Conservation (phyloP, 2,329 filamentous ascomycete species). For the Ophiostoma ips region DNA sequence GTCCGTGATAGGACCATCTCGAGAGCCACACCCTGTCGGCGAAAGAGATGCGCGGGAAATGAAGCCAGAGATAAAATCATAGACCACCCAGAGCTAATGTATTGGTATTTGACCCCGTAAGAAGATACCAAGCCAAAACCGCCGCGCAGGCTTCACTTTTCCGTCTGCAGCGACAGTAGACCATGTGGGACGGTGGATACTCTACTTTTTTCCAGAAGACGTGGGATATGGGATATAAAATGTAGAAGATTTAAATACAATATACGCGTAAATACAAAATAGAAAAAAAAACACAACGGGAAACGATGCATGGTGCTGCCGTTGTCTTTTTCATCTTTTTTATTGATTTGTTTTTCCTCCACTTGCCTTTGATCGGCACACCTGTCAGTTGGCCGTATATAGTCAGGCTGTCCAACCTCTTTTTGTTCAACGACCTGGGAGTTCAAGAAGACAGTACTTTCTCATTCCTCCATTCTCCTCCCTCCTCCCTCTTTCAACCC, state of each 20-base stretch:
- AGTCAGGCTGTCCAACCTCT: neutral
- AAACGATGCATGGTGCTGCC: too few relatives aligned
- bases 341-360: neutral
- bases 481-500: neutral
- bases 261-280: too few relatives aligned
- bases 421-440: neutral
- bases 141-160: neutral
- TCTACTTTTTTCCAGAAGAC: too few relatives aligned
- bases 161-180: too few relatives aligned
- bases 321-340: neutral
- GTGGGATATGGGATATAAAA: too few relatives aligned
- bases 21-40: neutral
- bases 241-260: too few relatives aligned
- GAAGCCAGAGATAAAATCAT: neutral
- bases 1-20: neutral
- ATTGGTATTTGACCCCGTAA: neutral
- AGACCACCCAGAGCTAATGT: neutral
- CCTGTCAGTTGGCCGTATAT: neutral
- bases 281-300: too few relatives aligned
- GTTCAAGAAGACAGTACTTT: neutral
- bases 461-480: neutral
- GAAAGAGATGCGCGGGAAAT: neutral
- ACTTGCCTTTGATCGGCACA: neutral
- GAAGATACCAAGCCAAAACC: neutral
- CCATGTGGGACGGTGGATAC: too few relatives aligned